Base-by-base conservation (phyloP, 345 rosid species). In the Sisymbrium irio region DNA sequence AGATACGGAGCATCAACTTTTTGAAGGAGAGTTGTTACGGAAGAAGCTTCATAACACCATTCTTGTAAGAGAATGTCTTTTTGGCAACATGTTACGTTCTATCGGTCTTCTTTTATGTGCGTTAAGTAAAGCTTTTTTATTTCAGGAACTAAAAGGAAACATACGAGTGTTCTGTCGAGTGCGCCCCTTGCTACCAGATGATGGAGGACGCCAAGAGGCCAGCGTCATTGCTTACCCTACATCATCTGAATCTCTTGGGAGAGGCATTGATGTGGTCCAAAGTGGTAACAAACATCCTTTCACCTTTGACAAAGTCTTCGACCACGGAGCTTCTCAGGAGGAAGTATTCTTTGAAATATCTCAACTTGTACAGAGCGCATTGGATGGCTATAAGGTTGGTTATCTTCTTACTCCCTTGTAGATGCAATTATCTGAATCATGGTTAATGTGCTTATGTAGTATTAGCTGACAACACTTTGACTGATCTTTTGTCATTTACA, bases 121-220 rank as follows among this genome's bases (percentile, higher is more conserved):
- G 19, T 65, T 61, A 45, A 72, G 30, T 40, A 42, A 57, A 50
- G 9, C 6, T 57, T 59, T 57, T 59, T 28, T 50, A 27, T 33
- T 62, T 20, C 75, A 94, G 98, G 98, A 94, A 84, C 75, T 94
- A 7, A 94, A 94, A 85, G 98, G 98, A n/a, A 94, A 94, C 53
- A 95, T 95, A 47, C 87, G 99, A 6, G 99, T 95, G 0, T 95
- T 95, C 67, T 95, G 97, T 60, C 85, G 99, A 63, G 97, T 95
- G 36, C 96, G 99, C 4, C 99, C 97, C 45, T 41, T 83, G 62
- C 77, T 88, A 71, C 91, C 92, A 1, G 96, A 92, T 69, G 97
- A 95, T 68, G 85, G 89, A 62, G 83, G 47, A 41, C 86, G 83
- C 27, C 46, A 78, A 15, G 97, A 90, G 49, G 77, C 80, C 4